Percentiles rank a stretch among this genome's conserved stretches.
phyloP scores from a whole-genome alignment of 2,329 filamentous ascomycete genomes.

The Tolypocladium amazonense region DNA sequence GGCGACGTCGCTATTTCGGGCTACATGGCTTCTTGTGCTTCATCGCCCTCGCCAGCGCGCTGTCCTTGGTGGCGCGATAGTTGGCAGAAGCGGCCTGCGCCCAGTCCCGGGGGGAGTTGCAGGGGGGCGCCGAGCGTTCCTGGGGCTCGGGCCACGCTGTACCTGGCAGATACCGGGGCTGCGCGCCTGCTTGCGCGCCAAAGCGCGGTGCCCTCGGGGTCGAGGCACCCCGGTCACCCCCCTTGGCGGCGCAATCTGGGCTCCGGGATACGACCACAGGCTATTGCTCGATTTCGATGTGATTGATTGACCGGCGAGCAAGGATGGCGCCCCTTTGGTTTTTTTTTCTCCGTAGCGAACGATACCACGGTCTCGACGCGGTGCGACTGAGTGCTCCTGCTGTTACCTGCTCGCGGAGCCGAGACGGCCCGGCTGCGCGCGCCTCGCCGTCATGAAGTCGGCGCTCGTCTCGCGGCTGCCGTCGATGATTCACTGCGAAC shows the following conservation, averaged over 20 bases:
- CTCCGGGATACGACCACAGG: background rate
- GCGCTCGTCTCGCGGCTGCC: background rate
- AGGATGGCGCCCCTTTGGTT: background rate
- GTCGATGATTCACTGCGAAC: too few species aligned
- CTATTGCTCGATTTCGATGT: background rate
- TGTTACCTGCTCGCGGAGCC: background rate
- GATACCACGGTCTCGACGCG: background rate
- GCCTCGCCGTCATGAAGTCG: background rate
- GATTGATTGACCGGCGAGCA: background rate
- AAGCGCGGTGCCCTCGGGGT: background rate
- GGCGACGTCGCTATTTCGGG: background rate
- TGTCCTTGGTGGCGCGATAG: background rate
- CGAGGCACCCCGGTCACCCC: background rate
- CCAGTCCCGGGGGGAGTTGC: background rate
- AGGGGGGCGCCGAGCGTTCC: too few species aligned
- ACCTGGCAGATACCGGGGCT: background rate
- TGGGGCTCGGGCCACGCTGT: background rate
- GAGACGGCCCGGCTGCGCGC: background rate
- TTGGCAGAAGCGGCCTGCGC: background rate
- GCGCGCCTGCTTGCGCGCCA: background rate
- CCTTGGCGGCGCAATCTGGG: background rate
- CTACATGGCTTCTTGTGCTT: background rate
- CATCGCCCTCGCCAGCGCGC: background rate
- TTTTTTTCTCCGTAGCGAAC: background rate
- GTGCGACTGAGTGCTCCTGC: background rate